These are phyloP conservation scores for Fusarium nisikadoi DNA, from an alignment of 2,329 filamentous ascomycete species.

Conservation along the genomic window DNA sequence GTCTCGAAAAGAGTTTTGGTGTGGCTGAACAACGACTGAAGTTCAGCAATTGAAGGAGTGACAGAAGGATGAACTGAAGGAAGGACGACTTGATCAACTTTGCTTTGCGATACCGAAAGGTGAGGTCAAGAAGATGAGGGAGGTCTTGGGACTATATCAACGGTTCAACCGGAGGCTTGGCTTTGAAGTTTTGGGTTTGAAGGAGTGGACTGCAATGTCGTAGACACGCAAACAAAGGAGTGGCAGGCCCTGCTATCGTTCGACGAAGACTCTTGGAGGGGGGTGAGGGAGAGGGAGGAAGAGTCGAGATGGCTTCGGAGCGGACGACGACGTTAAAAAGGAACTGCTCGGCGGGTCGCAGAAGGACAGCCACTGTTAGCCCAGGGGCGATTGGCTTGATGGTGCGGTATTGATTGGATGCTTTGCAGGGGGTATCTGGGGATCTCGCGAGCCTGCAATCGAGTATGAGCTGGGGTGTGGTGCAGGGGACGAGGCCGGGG, in stretches of 20 bases:
- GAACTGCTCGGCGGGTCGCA: slow-evolving; percentile 40
- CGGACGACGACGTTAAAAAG: slow-evolving; percentile 46
- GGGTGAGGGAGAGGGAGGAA: slow-evolving; percentile 40
- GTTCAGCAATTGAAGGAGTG: slow-evolving; percentile 40
- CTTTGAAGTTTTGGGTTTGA: slow-evolving; percentile 39
- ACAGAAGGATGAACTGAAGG: slow-evolving; percentile 40
- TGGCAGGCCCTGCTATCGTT: slow-evolving; percentile 42
- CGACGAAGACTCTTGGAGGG: slow-evolving; percentile 44
- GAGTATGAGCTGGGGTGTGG: slow-evolving; percentile 27
- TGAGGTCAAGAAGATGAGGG: slow-evolving; percentile 25
- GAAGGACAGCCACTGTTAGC: slow-evolving; percentile 34
- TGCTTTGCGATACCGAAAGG: slow-evolving; percentile 26
- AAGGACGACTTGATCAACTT: slow-evolving; percentile 38
- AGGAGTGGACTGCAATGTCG: slow-evolving; percentile 49
- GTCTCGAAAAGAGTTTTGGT: slow-evolving; percentile 28
- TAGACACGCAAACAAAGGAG: slow-evolving; percentile 48
- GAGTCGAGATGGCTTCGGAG: slow-evolving; percentile 37
- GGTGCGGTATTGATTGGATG: slow-evolving; percentile 39
- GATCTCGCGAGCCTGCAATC: slow-evolving; percentile 36
- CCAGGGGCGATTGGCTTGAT: slow-evolving; percentile 36
- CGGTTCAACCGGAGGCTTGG: slow-evolving; percentile 44
- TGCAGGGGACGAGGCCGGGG: slow-evolving; percentile 5
- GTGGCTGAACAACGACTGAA: slow-evolving; percentile 38
- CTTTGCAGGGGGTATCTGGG: slow-evolving; percentile 34
- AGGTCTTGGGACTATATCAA: slow-evolving; percentile 42